Evolutionary conservation across 2,329 filamentous ascomycete species (phyloP), one percentile per base, ranked within the genome.

Genomic region (Diplodia mutila): DNA sequence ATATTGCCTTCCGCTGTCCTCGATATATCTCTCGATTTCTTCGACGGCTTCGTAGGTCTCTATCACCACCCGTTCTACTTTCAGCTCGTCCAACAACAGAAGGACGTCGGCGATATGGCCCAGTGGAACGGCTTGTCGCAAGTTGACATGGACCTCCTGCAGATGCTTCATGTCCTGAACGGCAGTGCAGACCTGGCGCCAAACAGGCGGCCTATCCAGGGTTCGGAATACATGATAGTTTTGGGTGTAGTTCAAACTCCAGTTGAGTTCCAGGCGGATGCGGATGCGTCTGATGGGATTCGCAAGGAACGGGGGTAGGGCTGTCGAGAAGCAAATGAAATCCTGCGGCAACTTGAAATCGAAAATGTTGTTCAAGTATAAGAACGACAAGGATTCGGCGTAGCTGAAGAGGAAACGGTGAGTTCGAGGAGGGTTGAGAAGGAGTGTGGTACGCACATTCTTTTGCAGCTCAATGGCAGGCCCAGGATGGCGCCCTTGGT

Each of bases 311-410:
- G n/a, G 12, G 12, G 32, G 53, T 8, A 57, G 32, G 18, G 32
- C 6, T 3, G 9, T 12, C 3, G n/a, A 27, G 46, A 70, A 63
- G 21, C 55, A 48, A 12, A 34, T 16, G 23, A 69, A 37, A 23
- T 65, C 59, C 23, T 63, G 61, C 14, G 67, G 48, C 16, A 67
- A 51, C 52, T 51, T 67, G 46, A 70, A 69, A 8, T 49, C 64
- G 49, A 70, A 69, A 16, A 37, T 66, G 49, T 66, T 71, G n/a
- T 25, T 66, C 18, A 46, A n/a, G 48, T 68, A 71, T 2, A 70
- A 48, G 16, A 68, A 23, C 1, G 32, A 8, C 12, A 59, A 34
- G 27, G 67, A 52, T 39, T 71, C 69, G 7, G 37, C 14, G 42
- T 71, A 69, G 27, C 67, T 68, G n/a, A 11, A 23, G 14, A 18